phyloP scores from a whole-genome alignment of 169 alveolate species.

The Cryptosporidium ubiquitum region DNA sequence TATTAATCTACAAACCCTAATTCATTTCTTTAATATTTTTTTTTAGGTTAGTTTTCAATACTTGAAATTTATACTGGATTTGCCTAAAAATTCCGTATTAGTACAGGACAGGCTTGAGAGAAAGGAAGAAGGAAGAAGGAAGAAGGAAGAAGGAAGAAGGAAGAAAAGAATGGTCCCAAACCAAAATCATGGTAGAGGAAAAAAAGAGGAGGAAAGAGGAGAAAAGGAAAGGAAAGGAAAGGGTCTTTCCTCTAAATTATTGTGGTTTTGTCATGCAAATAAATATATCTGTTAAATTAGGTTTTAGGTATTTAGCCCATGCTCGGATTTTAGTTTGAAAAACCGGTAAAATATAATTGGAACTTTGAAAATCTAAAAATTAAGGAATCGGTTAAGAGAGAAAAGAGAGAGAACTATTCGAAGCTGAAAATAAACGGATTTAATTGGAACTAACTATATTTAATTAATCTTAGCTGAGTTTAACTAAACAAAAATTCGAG shows the following conservation, averaged over 20 bases:
- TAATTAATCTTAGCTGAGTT: too few species aligned
- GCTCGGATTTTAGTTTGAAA: conserved; percentile 20
- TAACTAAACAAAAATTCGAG: too few species aligned
- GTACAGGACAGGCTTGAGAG: not conserved
- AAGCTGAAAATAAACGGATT: too few species aligned
- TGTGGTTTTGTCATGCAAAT: not conserved
- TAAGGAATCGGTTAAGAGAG: not conserved
- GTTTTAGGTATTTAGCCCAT: not conserved
- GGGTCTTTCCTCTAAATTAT: not conserved
- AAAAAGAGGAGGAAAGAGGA: not conserved
- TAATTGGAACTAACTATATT: too few species aligned
- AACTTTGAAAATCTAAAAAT: not conserved
- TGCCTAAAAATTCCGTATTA: too few species aligned
- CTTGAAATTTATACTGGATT: not conserved
- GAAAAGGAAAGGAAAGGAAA: not conserved
- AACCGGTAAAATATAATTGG: not conserved
- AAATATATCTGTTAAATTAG: not conserved
- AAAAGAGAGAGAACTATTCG: not conserved
- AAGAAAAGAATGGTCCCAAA: not conserved
- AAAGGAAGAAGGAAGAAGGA: too few species aligned
- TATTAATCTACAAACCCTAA: not conserved
- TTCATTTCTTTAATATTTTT: too few species aligned
- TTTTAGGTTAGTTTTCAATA: not conserved
- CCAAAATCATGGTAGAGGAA: not conserved
- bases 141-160: not conserved